A percentile compares a stretch with the other conserved stretches of the same genome.
Evolutionary conservation across 192 early-diverging fungal genomes (phyloP).

Genomic region (Mortierella alpina): DNA sequence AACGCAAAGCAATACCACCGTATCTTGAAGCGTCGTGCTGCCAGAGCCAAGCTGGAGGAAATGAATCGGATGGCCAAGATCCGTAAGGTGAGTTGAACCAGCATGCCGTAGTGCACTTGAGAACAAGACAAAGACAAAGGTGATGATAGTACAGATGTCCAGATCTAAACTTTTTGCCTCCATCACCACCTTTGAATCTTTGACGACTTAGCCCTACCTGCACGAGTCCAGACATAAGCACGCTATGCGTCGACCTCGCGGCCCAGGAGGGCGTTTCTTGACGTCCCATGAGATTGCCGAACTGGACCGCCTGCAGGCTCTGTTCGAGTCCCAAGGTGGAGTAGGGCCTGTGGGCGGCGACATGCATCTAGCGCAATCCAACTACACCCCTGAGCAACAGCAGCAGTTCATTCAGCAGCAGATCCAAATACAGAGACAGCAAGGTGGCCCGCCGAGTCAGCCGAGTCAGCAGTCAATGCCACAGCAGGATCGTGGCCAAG

Average conservation of each 20-base stretch:
- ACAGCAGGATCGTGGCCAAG: constrained; percentile 30
- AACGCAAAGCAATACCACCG: constrained; percentile 77
- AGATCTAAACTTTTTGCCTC: neutral
- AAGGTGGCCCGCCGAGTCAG: neutral
- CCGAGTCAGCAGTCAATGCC: constrained; percentile 24
- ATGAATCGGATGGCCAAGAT: constrained; percentile 76
- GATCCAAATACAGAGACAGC: constrained; percentile 26
- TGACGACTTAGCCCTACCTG: constrained; percentile 77
- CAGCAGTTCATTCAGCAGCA: constrained; percentile 31
- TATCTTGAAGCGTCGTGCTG: constrained; percentile 94
- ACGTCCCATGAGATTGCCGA: constrained; percentile 59
- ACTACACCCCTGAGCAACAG: constrained; percentile 35
- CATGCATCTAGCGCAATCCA: constrained; percentile 25
- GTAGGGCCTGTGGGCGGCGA: constrained; percentile 32
- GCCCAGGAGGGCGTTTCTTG: constrained; percentile 97
- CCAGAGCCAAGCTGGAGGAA: constrained; percentile 84
- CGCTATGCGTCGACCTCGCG: constrained; percentile 95
- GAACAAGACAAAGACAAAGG: neutral
- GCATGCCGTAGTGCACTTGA: neutral
- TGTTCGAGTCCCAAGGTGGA: constrained; percentile 23
- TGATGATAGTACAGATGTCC: neutral
- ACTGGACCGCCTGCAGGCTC: constrained; percentile 38
- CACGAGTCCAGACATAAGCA: constrained; percentile 98
- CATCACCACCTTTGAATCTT: no score
- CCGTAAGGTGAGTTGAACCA: constrained; percentile 65